A percentile compares a stretch with the other conserved stretches of the same genome.
Evolutionary conservation across 331 rosid species (phyloP).

Genomic region (Pyracantha coccinea): DNA sequence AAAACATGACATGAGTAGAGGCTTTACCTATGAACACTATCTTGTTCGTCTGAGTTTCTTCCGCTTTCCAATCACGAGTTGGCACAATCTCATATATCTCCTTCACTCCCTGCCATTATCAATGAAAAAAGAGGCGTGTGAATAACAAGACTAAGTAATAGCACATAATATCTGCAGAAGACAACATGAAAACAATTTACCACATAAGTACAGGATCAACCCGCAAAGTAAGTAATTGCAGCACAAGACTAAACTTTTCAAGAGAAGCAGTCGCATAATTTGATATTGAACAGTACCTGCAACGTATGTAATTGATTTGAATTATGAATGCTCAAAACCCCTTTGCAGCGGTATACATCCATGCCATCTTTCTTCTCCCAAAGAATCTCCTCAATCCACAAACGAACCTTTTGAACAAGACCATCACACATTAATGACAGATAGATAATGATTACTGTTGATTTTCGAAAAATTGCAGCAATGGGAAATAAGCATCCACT

Average conservation of each 20-base stretch:
- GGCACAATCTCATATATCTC: constrained; percentile 91
- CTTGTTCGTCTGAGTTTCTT: constrained; percentile 60
- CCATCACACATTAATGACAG: background rate
- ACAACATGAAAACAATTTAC: background rate
- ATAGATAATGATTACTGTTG: background rate
- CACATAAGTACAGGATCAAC: background rate
- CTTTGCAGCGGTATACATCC: constrained; percentile 95
- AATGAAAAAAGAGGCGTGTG: background rate
- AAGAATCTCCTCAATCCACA: constrained; percentile 93
- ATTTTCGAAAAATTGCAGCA: background rate
- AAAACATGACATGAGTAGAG: background rate
- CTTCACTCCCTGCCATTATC: constrained; percentile 67
- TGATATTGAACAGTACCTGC: constrained; percentile 52
- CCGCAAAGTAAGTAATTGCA: background rate
- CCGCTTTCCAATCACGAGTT: constrained; percentile 65
- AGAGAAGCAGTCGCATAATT: background rate
- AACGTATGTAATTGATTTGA: constrained; percentile 74
- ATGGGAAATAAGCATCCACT: background rate
- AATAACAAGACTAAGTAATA: background rate
- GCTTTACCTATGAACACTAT: constrained; percentile 78
- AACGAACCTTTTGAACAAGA: constrained; percentile 38
- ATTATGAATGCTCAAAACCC: constrained; percentile 53
- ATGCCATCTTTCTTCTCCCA: constrained; percentile 92
- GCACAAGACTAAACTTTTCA: background rate
- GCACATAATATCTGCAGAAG: background rate